A percentile compares a stretch with the other conserved stretches of the same genome.
Conservation (phyloP, 2,329 filamentous ascomycete genomes). For the Aspergillus costaricaensis region DNA sequence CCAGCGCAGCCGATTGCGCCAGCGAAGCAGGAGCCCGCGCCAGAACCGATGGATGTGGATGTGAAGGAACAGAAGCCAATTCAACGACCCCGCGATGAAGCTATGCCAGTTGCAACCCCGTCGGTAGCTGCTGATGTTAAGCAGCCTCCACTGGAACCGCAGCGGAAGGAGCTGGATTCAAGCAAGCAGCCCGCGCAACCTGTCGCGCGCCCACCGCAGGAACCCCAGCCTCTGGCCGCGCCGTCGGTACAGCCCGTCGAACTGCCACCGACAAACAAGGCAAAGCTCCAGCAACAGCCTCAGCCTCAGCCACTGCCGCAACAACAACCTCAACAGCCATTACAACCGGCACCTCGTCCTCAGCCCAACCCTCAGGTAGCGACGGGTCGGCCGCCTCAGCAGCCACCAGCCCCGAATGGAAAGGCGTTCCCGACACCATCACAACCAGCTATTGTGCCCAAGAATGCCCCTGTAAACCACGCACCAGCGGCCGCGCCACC, state of each 20-base stretch:
- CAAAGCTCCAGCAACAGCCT: conserved; percentile 5
- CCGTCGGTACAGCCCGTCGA: conserved; percentile 9
- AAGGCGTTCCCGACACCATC: conserved; percentile 24
- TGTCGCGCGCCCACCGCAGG: conserved; percentile 3
- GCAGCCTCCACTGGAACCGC: conserved; percentile 11
- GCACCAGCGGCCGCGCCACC: conserved; percentile 11
- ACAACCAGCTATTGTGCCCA: conserved; percentile 25
- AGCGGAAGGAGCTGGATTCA: conserved; percentile 13
- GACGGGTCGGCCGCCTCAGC: conserved; percentile 4
- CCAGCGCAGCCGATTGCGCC: conserved; percentile 7
- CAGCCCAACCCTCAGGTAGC: background rate
- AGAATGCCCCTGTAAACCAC: conserved; percentile 14
- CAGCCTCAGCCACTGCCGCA: background rate
- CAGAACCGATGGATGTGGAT: conserved; percentile 34
- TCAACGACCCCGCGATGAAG: conserved; percentile 13
- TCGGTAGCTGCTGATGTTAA: conserved; percentile 3
- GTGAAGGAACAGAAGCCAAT: conserved; percentile 25
- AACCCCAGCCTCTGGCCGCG: conserved; percentile 11
- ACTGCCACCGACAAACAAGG: conserved; percentile 9
- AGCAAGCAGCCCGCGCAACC: conserved; percentile 10
- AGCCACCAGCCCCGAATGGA: conserved; percentile 21
- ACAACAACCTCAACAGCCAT: conserved; percentile 7
- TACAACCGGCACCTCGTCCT: conserved; percentile 1
- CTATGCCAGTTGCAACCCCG: conserved; percentile 11
- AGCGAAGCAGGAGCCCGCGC: conserved; percentile 19